phyloP scores from a whole-genome alignment of 75 land plant genomes.

The Gnetum montanum region DNA sequence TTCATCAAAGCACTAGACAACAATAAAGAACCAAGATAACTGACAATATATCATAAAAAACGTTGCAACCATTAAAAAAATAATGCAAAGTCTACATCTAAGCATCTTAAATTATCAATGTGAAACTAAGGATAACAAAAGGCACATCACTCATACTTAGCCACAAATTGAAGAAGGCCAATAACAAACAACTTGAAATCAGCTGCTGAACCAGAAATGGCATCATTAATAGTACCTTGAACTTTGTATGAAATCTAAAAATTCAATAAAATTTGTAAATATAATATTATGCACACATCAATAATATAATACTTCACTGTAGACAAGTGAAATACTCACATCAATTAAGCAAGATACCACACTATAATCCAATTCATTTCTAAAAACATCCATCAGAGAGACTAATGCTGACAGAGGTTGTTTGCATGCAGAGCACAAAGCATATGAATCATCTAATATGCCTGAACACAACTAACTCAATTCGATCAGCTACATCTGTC shows the following conservation, averaged over 20 bases:
- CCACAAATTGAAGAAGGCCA: too few species aligned
- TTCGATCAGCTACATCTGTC: too few species aligned
- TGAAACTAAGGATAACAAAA: too few species aligned
- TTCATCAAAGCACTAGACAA: too few species aligned
- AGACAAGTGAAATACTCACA: constrained; percentile 32
- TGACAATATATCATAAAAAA: too few species aligned
- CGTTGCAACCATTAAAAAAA: too few species aligned
- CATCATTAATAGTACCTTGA: constrained; percentile 38
- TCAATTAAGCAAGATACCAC: constrained; percentile 58
- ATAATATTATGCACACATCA: not conserved
- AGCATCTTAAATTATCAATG: too few species aligned
- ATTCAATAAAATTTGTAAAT: not conserved
- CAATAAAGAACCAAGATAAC: too few species aligned
- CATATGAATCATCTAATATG: constrained; percentile 80
- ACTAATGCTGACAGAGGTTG: constrained; percentile 57
- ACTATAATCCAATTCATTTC: too few species aligned
- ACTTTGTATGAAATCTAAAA: constrained; percentile 53
- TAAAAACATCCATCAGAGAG: constrained; percentile 68
- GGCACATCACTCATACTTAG: too few species aligned
- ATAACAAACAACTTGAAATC: not conserved
- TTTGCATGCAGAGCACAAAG: constrained; percentile 71
- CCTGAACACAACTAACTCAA: constrained; percentile 44
- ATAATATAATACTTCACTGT: not conserved
- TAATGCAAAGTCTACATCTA: too few species aligned
- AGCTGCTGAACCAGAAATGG: constrained; percentile 38